phyloP scores from a whole-genome alignment of 805 yeast genomes.

The Trichomonascus vanleenenianus region DNA sequence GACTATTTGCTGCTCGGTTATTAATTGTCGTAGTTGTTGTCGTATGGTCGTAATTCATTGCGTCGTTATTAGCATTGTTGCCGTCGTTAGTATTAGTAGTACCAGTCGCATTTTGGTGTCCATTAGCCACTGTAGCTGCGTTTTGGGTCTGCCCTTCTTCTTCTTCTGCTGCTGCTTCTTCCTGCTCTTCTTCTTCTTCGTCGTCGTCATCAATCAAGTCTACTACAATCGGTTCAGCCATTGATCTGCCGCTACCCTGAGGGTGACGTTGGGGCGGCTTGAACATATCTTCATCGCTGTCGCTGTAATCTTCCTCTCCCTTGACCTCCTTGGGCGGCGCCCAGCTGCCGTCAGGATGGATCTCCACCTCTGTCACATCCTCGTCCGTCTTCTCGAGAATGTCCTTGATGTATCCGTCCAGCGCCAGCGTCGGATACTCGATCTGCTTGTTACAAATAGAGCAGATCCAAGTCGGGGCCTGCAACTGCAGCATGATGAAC shows the following conservation, averaged over 20 bases:
- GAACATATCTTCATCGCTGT: slow-evolving; percentile 7
- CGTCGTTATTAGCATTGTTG: not conserved
- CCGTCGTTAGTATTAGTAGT: slow-evolving; percentile 1
- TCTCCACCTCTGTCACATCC: slow-evolving; percentile 56
- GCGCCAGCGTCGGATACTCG: slow-evolving; percentile 48
- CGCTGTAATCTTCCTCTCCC: slow-evolving; percentile 2
- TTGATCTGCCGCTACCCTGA: not conserved
- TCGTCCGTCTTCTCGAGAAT: slow-evolving; percentile 47
- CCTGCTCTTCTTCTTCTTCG: not conserved
- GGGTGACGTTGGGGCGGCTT: not conserved
- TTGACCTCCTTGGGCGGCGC: slow-evolving; percentile 24
- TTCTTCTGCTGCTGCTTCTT: not conserved
- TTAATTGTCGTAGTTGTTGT: slow-evolving; percentile 1
- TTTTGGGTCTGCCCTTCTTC: not conserved
- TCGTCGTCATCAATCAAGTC: slow-evolving; percentile 2
- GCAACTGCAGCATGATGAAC: slow-evolving; percentile 66
- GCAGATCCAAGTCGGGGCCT: slow-evolving; percentile 80
- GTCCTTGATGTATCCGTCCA: slow-evolving; percentile 67
- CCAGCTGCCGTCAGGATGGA: slow-evolving; percentile 75
- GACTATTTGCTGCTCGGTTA: not conserved
- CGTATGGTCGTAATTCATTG: too few species aligned
- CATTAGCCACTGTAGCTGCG: slow-evolving; percentile 1
- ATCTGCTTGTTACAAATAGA: slow-evolving; percentile 64
- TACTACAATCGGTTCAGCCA: not conserved
- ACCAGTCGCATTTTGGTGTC: not conserved